A percentile compares a stretch with the other conserved stretches of the same genome.
Evolutionary conservation across 1,284 basidiomycete species (phyloP).

Genomic region (Apiotrichum brassicae): DNA sequence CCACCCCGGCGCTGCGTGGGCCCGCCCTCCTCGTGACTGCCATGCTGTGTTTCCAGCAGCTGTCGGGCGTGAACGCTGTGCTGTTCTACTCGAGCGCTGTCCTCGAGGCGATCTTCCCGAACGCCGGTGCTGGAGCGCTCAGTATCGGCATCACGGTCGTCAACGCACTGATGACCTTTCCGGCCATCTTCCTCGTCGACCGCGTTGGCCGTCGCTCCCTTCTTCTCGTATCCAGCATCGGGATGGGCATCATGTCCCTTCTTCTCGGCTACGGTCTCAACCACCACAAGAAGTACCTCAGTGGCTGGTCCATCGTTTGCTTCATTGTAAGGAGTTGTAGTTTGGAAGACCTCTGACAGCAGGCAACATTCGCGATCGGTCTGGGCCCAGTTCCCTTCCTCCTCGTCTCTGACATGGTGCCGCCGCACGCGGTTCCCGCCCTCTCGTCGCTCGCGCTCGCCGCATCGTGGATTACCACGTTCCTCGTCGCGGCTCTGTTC

Average conservation of each 20-base stretch:
- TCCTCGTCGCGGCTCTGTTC: constrained; percentile 73
- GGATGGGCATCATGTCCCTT: constrained; percentile 62
- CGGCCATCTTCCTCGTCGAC: constrained; percentile 79
- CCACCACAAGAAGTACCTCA: constrained; percentile 55
- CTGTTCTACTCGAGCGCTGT: constrained; percentile 81
- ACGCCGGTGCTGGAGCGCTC: constrained; percentile 58
- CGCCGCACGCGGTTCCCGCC: constrained; percentile 70
- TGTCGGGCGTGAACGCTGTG: constrained; percentile 75
- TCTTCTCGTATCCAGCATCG: constrained; percentile 51
- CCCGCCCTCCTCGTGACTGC: constrained; percentile 66
- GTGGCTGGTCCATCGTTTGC: constrained; percentile 68
- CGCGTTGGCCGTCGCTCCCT: constrained; percentile 46
- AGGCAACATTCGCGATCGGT: constrained; percentile 76
- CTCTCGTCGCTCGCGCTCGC: constrained; percentile 76
- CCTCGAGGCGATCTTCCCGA: constrained; percentile 66
- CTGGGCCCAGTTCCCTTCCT: constrained; percentile 90
- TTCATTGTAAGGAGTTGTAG: constrained; percentile 69
- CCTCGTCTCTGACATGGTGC: constrained; percentile 85
- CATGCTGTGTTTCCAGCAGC: constrained; percentile 69
- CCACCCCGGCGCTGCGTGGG: constrained; percentile 55
- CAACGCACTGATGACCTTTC: constrained; percentile 72
- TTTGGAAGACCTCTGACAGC: background rate
- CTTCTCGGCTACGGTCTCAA: constrained; percentile 69
- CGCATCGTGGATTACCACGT: constrained; percentile 80
- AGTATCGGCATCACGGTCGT: constrained; percentile 54